phyloP scores from a whole-genome alignment of 2,329 filamentous ascomycete genomes.

The Epichloe uncinata region DNA sequence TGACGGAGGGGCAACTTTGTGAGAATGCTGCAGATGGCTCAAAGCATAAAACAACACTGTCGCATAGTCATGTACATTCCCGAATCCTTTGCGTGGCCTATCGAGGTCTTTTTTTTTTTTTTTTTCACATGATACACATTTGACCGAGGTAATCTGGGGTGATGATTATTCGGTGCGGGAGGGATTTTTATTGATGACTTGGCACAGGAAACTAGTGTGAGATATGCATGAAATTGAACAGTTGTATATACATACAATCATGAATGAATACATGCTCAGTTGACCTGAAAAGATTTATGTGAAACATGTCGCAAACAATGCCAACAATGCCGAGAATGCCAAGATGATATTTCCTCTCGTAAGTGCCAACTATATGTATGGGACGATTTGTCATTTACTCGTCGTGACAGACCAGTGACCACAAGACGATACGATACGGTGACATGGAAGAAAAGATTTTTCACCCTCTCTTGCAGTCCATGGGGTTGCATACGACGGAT shows the following conservation, averaged over 20 bases:
- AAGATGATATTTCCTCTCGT: not conserved
- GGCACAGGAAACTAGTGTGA: not conserved
- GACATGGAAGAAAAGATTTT: not conserved
- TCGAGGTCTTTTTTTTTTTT: not conserved
- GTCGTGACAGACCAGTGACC: not conserved
- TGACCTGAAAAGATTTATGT: not conserved
- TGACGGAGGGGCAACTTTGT: not conserved
- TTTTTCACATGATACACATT: not conserved
- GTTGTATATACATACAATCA: not conserved
- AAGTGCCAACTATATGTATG: not conserved
- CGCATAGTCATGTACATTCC: not conserved
- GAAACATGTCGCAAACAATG: too few relatives aligned
- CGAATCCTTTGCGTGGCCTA: not conserved
- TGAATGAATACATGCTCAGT: not conserved
- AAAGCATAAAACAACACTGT: not conserved
- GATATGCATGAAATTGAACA: not conserved
- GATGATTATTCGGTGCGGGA: not conserved
- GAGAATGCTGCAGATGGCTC: not conserved
- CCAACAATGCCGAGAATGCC: not conserved
- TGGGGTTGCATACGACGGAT: not conserved
- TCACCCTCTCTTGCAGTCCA: not conserved
- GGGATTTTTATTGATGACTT: not conserved
- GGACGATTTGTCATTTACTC: too few relatives aligned
- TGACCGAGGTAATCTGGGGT: not conserved
- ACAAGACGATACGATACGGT: not conserved